These are phyloP conservation scores for Stygiomarasmius scandens DNA, from an alignment of 1,284 basidiomycete genomes.

Conservation along the genomic window DNA sequence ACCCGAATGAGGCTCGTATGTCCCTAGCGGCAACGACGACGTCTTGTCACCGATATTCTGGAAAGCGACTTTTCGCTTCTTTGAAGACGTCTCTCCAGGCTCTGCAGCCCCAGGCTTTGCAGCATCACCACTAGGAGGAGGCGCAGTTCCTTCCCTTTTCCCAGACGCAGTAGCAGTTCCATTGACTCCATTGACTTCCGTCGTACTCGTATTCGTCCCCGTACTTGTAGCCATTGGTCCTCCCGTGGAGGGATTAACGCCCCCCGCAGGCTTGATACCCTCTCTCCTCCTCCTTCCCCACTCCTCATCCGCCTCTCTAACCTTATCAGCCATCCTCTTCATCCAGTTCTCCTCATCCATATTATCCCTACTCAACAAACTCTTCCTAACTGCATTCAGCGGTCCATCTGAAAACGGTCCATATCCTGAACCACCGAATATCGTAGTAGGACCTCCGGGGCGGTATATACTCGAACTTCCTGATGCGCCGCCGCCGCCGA, in stretches of 20 bases:
- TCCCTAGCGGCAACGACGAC: constrained; percentile 49
- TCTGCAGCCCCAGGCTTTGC: constrained; percentile 10
- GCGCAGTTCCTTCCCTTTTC: constrained; percentile 26
- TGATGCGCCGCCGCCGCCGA: neutral
- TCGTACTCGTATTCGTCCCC: constrained; percentile 4
- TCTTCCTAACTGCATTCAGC: constrained; percentile 77
- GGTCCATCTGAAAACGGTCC: constrained; percentile 87
- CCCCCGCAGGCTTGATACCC: constrained; percentile 49
- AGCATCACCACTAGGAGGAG: constrained; percentile 12
- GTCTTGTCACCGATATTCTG: constrained; percentile 1
- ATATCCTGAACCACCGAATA: constrained; percentile 80
- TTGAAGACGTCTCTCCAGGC: constrained; percentile 24
- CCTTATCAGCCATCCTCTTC: constrained; percentile 70
- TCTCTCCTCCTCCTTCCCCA: constrained; percentile 64
- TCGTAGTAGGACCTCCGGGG: constrained; percentile 83
- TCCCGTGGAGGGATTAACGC: constrained; percentile 16
- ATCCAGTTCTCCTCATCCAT: constrained; percentile 91
- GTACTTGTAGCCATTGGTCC: constrained; percentile 28
- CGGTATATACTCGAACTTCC: constrained; percentile 64
- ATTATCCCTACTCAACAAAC: constrained; percentile 68
- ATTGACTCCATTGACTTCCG: constrained; percentile 5
- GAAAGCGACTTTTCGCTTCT: constrained; percentile 35
- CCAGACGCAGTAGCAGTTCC: neutral
- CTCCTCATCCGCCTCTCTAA: constrained; percentile 62
- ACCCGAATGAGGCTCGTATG: constrained; percentile 76